These are phyloP conservation scores for Phytophthora nicotianae DNA, from an alignment of 352 stramenopile genomes.

Conservation along the genomic window DNA sequence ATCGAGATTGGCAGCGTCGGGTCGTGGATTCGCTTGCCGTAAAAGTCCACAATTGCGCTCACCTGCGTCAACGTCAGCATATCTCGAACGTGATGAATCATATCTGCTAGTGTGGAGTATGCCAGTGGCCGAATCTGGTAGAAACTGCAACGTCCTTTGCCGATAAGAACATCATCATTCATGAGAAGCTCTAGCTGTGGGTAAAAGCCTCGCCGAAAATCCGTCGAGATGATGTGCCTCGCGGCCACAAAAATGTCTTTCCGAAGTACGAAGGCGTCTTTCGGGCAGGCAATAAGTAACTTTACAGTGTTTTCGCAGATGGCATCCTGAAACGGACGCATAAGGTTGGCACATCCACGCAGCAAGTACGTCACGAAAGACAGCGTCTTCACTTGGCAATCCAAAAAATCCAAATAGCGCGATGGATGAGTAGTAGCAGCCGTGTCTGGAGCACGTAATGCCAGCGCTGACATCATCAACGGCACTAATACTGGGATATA, in stretches of 20 bases:
- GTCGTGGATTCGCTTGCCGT: conserved; percentile 93
- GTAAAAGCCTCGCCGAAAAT: conserved; percentile 97
- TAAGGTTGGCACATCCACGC: conserved; percentile 89
- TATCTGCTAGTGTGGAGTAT: conserved; percentile 97
- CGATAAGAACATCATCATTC: conserved; percentile 95
- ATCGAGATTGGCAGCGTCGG: conserved; percentile 94
- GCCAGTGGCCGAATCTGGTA: conserved; percentile 94
- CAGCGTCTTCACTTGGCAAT: conserved; percentile 97
- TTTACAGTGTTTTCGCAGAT: conserved; percentile 95
- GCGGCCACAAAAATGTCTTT: conserved; percentile 98
- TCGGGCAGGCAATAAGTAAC: conserved; percentile 94
- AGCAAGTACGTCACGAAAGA: conserved; percentile 98
- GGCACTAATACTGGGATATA: conserved; percentile 96
- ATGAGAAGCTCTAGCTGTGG: conserved; percentile 94
- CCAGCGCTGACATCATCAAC: conserved; percentile 96
- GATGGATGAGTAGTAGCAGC: conserved; percentile 61
- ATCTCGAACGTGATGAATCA: conserved; percentile 97
- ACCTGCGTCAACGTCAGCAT: conserved; percentile 95
- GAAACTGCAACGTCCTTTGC: conserved; percentile 80
- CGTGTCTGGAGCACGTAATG: conserved; percentile 77
- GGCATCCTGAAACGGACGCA: conserved; percentile 95
- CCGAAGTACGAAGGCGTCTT: conserved; percentile 93
- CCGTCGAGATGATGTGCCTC: conserved; percentile 96
- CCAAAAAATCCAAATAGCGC: conserved; percentile 91
- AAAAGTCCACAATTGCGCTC: conserved; percentile 94